These are phyloP conservation scores for Toxicodendron radicans DNA, from an alignment of 345 rosid species.

Conservation along the genomic window DNA sequence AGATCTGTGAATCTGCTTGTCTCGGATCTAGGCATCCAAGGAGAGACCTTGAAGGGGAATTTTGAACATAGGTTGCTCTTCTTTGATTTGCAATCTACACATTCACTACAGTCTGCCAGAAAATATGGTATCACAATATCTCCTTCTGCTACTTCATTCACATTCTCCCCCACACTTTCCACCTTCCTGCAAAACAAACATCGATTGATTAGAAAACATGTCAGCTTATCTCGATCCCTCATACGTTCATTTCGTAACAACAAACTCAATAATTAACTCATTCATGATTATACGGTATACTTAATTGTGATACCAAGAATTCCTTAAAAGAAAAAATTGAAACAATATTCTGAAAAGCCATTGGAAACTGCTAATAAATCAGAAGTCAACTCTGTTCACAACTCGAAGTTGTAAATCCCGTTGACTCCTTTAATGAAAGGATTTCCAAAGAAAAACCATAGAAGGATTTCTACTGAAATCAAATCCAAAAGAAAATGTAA, in stretches of 20 bases:
- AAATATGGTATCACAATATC: slow-evolving; percentile 71
- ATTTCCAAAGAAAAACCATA: no score
- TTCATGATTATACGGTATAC: no score
- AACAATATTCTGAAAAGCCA: no score
- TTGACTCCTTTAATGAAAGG: background rate
- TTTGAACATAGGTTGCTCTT: slow-evolving; percentile 79
- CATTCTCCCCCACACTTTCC: slow-evolving; percentile 87
- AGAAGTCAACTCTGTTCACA: no score
- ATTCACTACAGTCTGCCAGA: slow-evolving; percentile 70
- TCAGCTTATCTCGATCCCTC: background rate
- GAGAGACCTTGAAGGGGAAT: slow-evolving; percentile 61
- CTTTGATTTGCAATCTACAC: slow-evolving; percentile 64
- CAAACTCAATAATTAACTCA: background rate
- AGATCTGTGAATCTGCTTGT: slow-evolving; percentile 76
- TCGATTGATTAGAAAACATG: background rate
- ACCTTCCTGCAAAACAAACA: slow-evolving; percentile 47
- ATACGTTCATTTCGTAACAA: no score
- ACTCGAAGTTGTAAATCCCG: no score
- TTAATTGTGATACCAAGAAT: no score
- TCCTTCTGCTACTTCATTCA: slow-evolving; percentile 54
- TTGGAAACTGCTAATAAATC: no score
- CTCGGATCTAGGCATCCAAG: slow-evolving; percentile 80
- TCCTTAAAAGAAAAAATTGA: no score
- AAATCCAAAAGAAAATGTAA: background rate
- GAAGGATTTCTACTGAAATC: no score